Base-by-base conservation (phyloP, 1,139 yeast species). In the Blastobotrys apis region DNA sequence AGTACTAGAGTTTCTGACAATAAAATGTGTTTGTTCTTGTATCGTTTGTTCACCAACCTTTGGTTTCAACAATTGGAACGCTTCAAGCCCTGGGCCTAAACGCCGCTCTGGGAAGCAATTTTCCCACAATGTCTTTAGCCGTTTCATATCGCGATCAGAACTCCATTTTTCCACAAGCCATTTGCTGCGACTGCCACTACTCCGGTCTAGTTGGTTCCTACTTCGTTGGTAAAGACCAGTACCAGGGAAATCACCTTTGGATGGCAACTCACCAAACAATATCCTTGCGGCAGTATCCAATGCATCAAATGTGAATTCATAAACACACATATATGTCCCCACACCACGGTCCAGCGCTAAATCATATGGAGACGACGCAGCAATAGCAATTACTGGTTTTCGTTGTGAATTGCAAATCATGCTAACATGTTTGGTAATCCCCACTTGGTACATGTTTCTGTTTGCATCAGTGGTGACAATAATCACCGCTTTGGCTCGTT, bases 141-240 rank as follows among this genome's bases (percentile, higher is more conserved):
- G 73, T 10, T 69, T 60, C 69, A 78, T 70, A 56, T 80, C 84
- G 37, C 83, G 65, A 13, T 66, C 66, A 33, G 73, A 56, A 48
- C 74, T 72, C 57, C 78, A 75, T 49, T 72, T 77, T 53, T 80
- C 85, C 16, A 79, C 84, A 36, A 80, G 67, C 85, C 85, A 80
- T 49, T 79, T 66, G 47, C 67, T 53, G 23, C 52, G 51, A 33
- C 31, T 26, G 34, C 26, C 40, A 36, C 30, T 49, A 44, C 38
- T 23, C 35, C 30, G 38, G 31, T 30, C 52, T 20, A 44, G 15
- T 21, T 25, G 29, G 13, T 19, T 33, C 15, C 43, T 40, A 36
- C 49, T 52, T 46, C 66, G 43, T 52, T 59, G 57, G 62, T 67
- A 47, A 27, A 57, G 48, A 5, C 63, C 64, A 53, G 40, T 58